These are phyloP conservation scores for Dacryopinax primogenitus DNA, from an alignment of 768 basidiomycete species.

Conservation along the genomic window DNA sequence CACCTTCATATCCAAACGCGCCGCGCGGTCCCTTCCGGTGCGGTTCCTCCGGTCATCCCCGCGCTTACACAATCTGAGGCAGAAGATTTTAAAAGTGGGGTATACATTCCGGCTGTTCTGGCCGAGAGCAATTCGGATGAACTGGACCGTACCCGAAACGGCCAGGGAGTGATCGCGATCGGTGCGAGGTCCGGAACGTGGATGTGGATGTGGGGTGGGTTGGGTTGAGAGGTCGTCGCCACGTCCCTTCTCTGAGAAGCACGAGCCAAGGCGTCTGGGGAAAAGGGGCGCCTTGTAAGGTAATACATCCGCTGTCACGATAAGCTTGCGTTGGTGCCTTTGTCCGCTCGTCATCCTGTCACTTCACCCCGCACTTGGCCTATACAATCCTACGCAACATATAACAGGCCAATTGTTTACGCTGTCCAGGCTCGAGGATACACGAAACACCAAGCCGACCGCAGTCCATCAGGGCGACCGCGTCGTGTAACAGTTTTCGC, in stretches of 20 bases:
- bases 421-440: not conserved
- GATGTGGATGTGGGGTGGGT: not conserved
- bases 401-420: not conserved
- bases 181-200: not conserved
- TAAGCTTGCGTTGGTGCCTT: conserved; percentile 3
- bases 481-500: no score
- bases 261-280: not conserved
- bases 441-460: not conserved
- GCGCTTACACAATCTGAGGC: not conserved
- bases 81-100: not conserved
- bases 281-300: not conserved
- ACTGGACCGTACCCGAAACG: not conserved
- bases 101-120: not conserved
- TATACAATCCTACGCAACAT: not conserved
- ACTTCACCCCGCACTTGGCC: not conserved
- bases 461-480: not conserved
- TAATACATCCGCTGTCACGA: not conserved
- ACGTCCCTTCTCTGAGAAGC: not conserved
- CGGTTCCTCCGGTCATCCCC: not conserved
- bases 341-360: not conserved
- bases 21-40: not conserved
- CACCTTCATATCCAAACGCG: not conserved
- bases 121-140: not conserved
- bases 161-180: not conserved
- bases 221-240: not conserved